A percentile compares a stretch with the other conserved stretches of the same genome.
These are phyloP conservation scores for Fusarium beomiforme DNA, from an alignment of 2,329 filamentous ascomycete species.

Conservation along the genomic window DNA sequence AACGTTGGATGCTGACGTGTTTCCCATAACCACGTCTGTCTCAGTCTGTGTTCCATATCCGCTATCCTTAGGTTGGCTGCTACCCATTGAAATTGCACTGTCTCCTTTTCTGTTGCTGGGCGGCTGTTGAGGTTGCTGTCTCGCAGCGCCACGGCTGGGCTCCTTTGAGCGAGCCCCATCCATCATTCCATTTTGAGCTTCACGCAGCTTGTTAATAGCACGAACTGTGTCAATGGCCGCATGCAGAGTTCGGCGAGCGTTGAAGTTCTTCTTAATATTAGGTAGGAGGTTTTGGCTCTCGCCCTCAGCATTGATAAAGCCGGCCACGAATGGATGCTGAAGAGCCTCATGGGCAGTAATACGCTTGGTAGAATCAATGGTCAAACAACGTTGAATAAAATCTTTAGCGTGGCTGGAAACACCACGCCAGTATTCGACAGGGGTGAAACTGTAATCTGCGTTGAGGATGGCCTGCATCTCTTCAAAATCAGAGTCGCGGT, in stretches of 20 bases:
- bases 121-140: conserved; percentile 21
- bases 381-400: conserved; percentile 92
- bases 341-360: conserved; percentile 90
- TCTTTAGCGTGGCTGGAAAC: conserved; percentile 87
- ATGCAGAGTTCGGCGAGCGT: conserved; percentile 73
- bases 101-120: conserved; percentile 54
- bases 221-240: conserved; percentile 77
- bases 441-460: conserved; percentile 95
- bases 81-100: conserved; percentile 54
- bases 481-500: conserved; percentile 96
- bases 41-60: conserved; percentile 58
- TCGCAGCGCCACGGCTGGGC: conserved; percentile 52
- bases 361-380: conserved; percentile 84
- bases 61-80: conserved; percentile 54
- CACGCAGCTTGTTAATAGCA: conserved; percentile 76
- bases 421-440: conserved; percentile 94
- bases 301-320: conserved; percentile 58
- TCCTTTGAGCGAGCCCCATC: conserved; percentile 66
- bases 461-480: conserved; percentile 99
- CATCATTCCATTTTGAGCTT: conserved; percentile 70
- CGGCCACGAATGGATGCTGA: conserved; percentile 72
- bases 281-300: conserved; percentile 71
- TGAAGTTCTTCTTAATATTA: conserved; percentile 79
- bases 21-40: conserved; percentile 57
- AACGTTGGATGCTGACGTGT: conserved; percentile 50